Evolutionary conservation across 257 asterid genomes (phyloP), one percentile per base, ranked within the genome.

Genomic region (Ilex asprella): DNA sequence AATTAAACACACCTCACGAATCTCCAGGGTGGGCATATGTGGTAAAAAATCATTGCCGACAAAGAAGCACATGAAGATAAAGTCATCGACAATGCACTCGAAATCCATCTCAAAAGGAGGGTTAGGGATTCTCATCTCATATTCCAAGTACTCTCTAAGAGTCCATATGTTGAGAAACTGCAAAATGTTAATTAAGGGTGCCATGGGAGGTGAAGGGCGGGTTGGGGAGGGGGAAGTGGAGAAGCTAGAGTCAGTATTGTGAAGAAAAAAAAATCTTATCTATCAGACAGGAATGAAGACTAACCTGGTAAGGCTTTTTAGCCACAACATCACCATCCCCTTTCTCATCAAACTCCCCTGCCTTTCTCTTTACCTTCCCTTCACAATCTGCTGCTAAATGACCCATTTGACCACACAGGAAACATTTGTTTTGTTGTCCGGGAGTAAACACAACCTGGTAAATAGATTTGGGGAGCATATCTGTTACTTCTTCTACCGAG

Each of bases 1-100:
- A 11, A 30, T 10, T 8, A 35, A 63, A 75, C 89, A 71, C 47
- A 88, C 98, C 96, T 92, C 99, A 32, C 97, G 97, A 54, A 89
- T 92, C 89, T 92, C 98, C 49, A 92, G 97, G 29, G 98, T 92
- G 46, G 98, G 97, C 98, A 92, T 92, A 73, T 92, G 98, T 9
- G 98, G 98, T 83, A 92, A 76, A 68, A 92, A 92, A 73, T 92
- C 98, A 68, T 92, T 92, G 71, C 98, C 98, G 31, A 92, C 96
- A 63, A 92, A 92, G 85, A 92, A 92, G 74, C 99, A 92, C 61
- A 92, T 80, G 80, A 89, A 92, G 72, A 92, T 85, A 74, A 89
- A 92, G 75, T 92, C 99, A 61, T 92, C 99, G 64, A 86, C 63
- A 53, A 92, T 79, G 76, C 95, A 73, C 72, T 92, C 99, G 13